Base-by-base conservation (phyloP, 78 protist species). In the Mastigamoeba balamuthi region DNA sequence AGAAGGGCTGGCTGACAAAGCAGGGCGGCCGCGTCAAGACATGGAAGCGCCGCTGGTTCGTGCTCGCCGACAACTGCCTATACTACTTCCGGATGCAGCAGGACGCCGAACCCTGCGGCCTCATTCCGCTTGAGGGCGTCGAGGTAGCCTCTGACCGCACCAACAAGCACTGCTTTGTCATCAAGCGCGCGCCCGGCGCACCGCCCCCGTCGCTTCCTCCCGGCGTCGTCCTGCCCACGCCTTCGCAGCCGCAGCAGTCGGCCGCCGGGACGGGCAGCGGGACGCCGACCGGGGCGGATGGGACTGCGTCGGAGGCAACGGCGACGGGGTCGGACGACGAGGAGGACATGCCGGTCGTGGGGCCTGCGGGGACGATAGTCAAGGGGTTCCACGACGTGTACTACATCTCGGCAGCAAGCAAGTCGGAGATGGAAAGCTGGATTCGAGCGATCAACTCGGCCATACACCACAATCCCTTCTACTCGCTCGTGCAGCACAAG, bases 31-130 rank as follows among this genome's bases (percentile, higher is more conserved):
- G 82, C 36, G 74, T 85, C 81, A 85, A 85, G 28, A 85, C 90
- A 27, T 85, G 90, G 90, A 85, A 85, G 48, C 67, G 78, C 30
- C 68, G 90, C 40, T 85, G 90, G 90, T 85, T 85, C 75, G 80
- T 72, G 7, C 68, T 85, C 36, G 69, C 74, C 6, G 77, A 83
- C 76, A 85, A 85, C 44, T 73, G 79, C 40, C 41, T 85, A 40
- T 76, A 80, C 52, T 85, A 85, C 72, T 85, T 69, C 37, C 74
- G 75, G 78, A 85, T 74, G 6, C 88, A 79, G 33, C 80, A 84
- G 40, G 83, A 84, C 25, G 30, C n/a, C 6, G 88, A 84, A 33
- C 88, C 88, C 30, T 75, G 83, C 33, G 88, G 88, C 43, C 72
- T 84, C 63, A 78, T 84, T 48, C 88, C 88, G 40, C 42, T 84